Evolutionary conservation across 257 asterid genomes (phyloP).

Genomic region (Leptodermis oblonga): DNA sequence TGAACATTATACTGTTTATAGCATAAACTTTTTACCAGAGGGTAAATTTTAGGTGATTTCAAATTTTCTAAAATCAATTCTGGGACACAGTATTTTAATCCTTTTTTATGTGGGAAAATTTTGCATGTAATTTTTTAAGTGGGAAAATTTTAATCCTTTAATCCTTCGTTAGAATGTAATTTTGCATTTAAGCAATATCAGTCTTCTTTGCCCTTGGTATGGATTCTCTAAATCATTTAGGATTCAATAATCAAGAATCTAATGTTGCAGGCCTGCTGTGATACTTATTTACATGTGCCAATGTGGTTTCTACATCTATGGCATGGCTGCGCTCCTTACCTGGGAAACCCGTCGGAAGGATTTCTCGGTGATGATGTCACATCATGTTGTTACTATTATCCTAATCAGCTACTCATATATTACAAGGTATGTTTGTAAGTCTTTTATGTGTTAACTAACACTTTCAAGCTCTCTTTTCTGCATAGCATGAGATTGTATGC

Average conservation of each 20-base stretch:
- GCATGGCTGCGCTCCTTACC: slow-evolving; percentile 75
- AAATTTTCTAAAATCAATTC: background rate
- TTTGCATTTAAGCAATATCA: background rate
- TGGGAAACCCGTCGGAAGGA: slow-evolving; percentile 98
- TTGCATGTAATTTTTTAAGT: too few species aligned
- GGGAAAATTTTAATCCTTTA: background rate
- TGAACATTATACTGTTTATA: background rate
- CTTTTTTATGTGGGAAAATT: background rate
- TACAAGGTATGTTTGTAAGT: slow-evolving; percentile 46
- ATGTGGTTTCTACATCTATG: slow-evolving; percentile 83
- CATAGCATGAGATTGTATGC: background rate
- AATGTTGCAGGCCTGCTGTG: slow-evolving; percentile 49
- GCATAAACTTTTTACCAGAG: background rate
- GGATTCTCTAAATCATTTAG: background rate
- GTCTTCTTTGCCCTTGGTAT: background rate
- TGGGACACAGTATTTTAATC: background rate
- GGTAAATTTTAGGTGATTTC: background rate
- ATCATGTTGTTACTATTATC: slow-evolving; percentile 76
- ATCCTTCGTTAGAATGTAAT: slow-evolving; percentile 5
- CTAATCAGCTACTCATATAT: slow-evolving; percentile 67
- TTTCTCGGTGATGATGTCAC: slow-evolving; percentile 89
- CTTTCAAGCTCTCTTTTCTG: background rate
- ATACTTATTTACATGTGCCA: slow-evolving; percentile 82
- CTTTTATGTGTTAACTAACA: slow-evolving; percentile 14
- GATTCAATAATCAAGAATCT: slow-evolving; percentile 15